Evolutionary conservation across 306 rosid species (phyloP).

Genomic region (peach (Prunus persica)): DNA sequence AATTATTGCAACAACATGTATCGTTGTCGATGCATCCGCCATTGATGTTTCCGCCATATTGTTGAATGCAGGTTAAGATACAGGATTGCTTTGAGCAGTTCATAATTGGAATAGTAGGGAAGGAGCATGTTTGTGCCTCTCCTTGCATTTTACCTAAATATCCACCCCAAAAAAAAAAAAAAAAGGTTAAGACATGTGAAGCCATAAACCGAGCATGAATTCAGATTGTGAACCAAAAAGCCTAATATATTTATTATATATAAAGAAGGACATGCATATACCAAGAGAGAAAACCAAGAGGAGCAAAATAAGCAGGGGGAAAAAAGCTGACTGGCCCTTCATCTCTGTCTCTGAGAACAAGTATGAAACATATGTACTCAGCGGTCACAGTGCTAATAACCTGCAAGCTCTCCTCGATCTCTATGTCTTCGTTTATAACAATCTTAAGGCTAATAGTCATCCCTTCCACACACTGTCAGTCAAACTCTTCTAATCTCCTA

Average conservation of each 20-base stretch:
- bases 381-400: too few relatives aligned
- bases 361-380: too few relatives aligned
- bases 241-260: too few relatives aligned
- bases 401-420: too few relatives aligned
- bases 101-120: neutral
- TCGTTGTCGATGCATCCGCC: neutral
- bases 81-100: neutral
- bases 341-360: neutral
- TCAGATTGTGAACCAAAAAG: too few relatives aligned
- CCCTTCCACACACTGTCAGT: neutral
- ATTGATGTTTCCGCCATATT: neutral
- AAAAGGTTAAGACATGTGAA: neutral
- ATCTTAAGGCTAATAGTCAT: neutral
- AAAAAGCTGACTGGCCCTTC: neutral
- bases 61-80: neutral
- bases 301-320: neutral
- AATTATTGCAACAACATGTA: neutral
- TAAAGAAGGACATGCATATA: neutral
- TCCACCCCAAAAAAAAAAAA: neutral
- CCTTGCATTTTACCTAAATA: neutral
- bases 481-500: neutral
- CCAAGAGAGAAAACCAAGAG: neutral
- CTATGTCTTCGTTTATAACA: neutral
- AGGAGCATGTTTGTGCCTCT: neutral
- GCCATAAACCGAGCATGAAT: too few relatives aligned